phyloP scores from a whole-genome alignment of 192 early-diverging fungal genomes.

The Phlyctochytrium bullatum region DNA sequence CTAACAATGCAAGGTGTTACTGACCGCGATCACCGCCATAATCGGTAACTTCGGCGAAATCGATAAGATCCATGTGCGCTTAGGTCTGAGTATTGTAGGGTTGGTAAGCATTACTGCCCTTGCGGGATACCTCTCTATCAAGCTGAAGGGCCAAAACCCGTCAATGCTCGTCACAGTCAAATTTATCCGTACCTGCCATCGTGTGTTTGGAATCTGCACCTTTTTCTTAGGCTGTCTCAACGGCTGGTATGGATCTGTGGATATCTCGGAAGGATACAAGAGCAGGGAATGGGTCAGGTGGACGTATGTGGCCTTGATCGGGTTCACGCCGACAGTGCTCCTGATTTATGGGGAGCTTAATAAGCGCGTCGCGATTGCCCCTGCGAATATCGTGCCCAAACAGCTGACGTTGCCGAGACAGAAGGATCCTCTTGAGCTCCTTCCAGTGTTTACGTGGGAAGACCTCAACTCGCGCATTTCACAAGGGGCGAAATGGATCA shows the following conservation, averaged over 20 bases:
- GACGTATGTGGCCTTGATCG: conserved; percentile 9
- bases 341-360: conserved; percentile 17
- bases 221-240: conserved; percentile 29
- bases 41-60: conserved; percentile 31
- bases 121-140: not conserved
- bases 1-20: conserved; percentile 17
- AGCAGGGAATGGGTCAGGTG: not conserved
- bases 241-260: conserved; percentile 26
- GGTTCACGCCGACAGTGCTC: conserved; percentile 7
- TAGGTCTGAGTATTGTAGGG: conserved; percentile 24
- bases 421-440: not conserved
- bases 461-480: conserved; percentile 30
- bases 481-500: conserved; percentile 37
- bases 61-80: conserved; percentile 18
- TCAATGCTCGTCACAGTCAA: not conserved
- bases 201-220: conserved; percentile 21
- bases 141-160: not conserved
- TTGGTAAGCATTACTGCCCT: conserved; percentile 11
- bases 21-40: conserved; percentile 31
- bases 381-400: not conserved
- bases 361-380: too few species aligned
- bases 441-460: conserved; percentile 37
- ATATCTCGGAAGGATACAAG: conserved; percentile 9
- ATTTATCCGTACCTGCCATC: not conserved
- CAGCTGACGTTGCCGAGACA: not conserved